A percentile compares a stretch with the other conserved stretches of the same genome.
Evolutionary conservation across 1,139 yeast genomes (phyloP).

Genomic region (Candida frijolesensis): DNA sequence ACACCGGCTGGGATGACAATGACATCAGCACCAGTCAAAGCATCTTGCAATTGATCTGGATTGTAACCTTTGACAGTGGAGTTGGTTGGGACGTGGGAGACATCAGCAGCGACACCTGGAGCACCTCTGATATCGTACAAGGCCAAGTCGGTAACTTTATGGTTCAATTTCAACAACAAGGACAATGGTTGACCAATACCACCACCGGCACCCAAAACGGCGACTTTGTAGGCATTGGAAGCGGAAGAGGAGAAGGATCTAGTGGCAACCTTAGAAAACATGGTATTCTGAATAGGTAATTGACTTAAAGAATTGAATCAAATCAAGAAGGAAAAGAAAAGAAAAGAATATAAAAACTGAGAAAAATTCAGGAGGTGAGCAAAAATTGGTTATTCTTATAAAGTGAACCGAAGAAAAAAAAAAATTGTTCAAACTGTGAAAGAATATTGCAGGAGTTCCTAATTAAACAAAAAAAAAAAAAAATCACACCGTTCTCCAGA

Average conservation of each 20-base stretch:
- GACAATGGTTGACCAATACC: conserved; percentile 96
- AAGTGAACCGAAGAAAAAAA: conserved; percentile 3
- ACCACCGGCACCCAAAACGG: conserved; percentile 81
- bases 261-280: conserved; percentile 55
- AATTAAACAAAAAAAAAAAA: background rate
- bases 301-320: conserved; percentile 4
- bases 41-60: conserved; percentile 61
- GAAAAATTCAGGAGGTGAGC: conserved; percentile 1
- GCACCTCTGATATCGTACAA: conserved; percentile 88
- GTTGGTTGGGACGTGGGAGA: conserved; percentile 86
- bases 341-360: conserved; percentile 3
- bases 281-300: conserved; percentile 3
- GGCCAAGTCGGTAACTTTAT: conserved; percentile 62
- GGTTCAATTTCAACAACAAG: conserved; percentile 72
- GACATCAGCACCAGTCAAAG: conserved; percentile 72
- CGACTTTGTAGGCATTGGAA: conserved; percentile 67
- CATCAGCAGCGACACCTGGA: conserved; percentile 92
- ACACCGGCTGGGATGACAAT: conserved; percentile 95
- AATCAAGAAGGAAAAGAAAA: background rate
- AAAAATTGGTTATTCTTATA: conserved; percentile 1
- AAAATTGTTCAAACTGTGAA: background rate
- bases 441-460: background rate
- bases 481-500: conserved; percentile 12
- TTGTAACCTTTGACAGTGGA: conserved; percentile 69
- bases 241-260: conserved; percentile 70